Evolutionary conservation across 495 filamentous ascomycete genomes (phyloP), one percentile per base, ranked within the genome.

Genomic region (Penicillium fimorum): DNA sequence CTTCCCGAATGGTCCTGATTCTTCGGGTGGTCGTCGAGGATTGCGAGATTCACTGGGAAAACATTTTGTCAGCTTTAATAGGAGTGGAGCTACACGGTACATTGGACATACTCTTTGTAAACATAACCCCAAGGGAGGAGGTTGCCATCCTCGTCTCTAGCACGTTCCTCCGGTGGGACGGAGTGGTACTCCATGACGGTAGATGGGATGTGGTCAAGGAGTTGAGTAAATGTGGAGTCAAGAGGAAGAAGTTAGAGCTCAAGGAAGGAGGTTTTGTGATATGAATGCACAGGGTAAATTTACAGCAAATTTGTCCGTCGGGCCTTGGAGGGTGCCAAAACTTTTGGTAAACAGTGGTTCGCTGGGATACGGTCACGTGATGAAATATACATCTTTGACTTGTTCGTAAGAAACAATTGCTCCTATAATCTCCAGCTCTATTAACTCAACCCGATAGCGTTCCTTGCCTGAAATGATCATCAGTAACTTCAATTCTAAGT

Each of bases 111-210:
- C 83, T 83, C 80, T 67, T 81, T 82, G 58, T 79, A 83, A 33
- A 83, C 76, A 61, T 83, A 83, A 12, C 73, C 82, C 83, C 82
- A 87, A 32, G 83, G 84, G 52, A 87, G 59, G 44, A 75, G 69
- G 59, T 81, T 78, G 37, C 85, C 85, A 42, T 81, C 77, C 24
- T 82, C 76, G 61, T 86, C 84, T 62, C 76, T 71, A 30, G 82
- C 84, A 58, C 83, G 79, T 68, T 87, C 85, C 66, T 82, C 76
- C 20, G 77, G 79, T n/a, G 84, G 85, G 22, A 88, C 85, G 42
- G 78, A 81, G 64, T 88, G 85, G 45, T 87, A 82, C 65, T 87
- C 84, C 76, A 85, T 86, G 42, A 62, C 64, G 29, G 45, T n/a
- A 33, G 27, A 47, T 30, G 27, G 27, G 47, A 45, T 15, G 44